Evolutionary conservation across 2,329 filamentous ascomycete species (phyloP), one percentile per base, ranked within the genome.

Genomic region (Metarhizium rileyi): DNA sequence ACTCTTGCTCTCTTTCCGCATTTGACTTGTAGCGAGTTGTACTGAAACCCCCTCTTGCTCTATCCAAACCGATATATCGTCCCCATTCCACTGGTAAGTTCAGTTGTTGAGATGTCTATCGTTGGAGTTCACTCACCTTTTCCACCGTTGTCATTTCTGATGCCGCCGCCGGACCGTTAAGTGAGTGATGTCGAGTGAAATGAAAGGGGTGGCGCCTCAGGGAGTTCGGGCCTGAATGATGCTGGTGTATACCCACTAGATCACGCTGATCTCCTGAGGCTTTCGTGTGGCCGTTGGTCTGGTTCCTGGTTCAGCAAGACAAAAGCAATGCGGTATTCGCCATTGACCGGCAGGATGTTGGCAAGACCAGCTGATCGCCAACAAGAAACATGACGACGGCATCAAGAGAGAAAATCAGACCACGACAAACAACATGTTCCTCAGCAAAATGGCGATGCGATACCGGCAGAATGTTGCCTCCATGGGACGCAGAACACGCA

Each of bases 1-100:
- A 48, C 47, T 57, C 55, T 55, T 57, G 55, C 57, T 54, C 57
- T 56, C 55, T 55, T 12, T 56, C 50, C 52, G 46, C 54, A 55
- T 53, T 53, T 53, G 47, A 52, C 55, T 53, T 60, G 57, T 53
- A 61, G 58, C 56, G 55, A 63, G 58, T 57, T 53, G 53, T 52
- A 56, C 57, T 56, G 53, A 61, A 56, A 54, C 57, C 53, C 52
- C 14, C 12, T 18, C 48, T 53, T 49, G 49, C 42, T 52, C 51
- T 58, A 52, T 56, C 48, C 50, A 53, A 46, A 40, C 27, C 51
- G 52, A 55, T 55, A 51, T 53, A 53, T 46, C 50, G 50, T 50
- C 44, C 45, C 12, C 46, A 45, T 45, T 40, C 52, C 44, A 47
- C 53, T 58, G 61, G 61, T 63, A 62, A 62, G 61, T 63, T 46